Evolutionary conservation across 108 stramenopile species (phyloP), one percentile per base, ranked within the genome.

Genomic region (Cyclotella cryptica): DNA sequence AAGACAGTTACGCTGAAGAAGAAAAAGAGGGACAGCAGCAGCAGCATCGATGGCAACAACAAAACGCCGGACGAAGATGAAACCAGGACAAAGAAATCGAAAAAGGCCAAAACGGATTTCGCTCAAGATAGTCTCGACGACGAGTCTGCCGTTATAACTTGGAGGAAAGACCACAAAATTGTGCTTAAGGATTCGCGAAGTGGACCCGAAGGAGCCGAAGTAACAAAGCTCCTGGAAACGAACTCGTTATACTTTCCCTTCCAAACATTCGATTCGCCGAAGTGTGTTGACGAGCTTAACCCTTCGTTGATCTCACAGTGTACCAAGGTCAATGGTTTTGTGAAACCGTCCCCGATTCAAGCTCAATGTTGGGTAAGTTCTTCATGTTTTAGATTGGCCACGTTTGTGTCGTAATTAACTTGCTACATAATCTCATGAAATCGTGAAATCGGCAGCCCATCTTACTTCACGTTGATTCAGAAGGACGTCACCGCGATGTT

Each of bases 271-370:
- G 84, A 86, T 54, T 86, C 87, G 7, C 77, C 79, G 11, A 80
- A 82, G 26, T 92, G 92, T 73, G 45, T 60, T 44, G 70, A 83
- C 30, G 59, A 90, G 14, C 68, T 92, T 52, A 78, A 63, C 53
- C 68, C 68, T 43, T 24, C 69, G 0, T 72, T 96, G 57, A 69
- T 93, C 28, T 58, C 86, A 17, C 95, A 96, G 65, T 96, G 95
- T 76, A 89, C 87, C 10, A 74, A 88, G 55, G 87, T 64, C 14
- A 95, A 96, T 80, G 82, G 81, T 17, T 99, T 98, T 84, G 67
- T 69, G 46, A 87, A 70, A 62, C 98, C 98, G 14, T 93, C 96
- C 62, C 97, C 97, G 11, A 98, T 99, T 76, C 98, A 99, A 80
- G 94, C 97, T 11, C 95, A 98, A 81, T 97, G 97, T 64, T 99